Base-by-base conservation (phyloP, 768 basidiomycete genomes). In the Pleurotus salmoneostramineus region DNA sequence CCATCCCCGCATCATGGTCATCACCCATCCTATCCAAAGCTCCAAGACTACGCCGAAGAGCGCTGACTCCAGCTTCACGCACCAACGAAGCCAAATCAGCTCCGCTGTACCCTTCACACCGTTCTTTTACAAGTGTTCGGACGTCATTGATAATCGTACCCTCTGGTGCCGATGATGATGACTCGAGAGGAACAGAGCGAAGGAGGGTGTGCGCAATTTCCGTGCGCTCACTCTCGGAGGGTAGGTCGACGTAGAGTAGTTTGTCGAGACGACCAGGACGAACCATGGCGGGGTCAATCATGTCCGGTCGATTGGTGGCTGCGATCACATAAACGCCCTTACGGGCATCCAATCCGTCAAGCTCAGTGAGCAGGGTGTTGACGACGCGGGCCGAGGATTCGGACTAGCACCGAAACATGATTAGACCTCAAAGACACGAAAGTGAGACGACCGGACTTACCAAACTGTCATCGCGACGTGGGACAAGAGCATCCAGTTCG, bases 221-320 rank as follows among this genome's bases (percentile, higher is more conserved):
- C 5, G 79, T 83, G 17, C 94, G 85, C 70, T 95, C 95, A 32
- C 72, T 66, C 0, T 85, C 61, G 0, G 78, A 74, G 17, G 95
- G 95, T 0, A 96, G 78, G 71, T 96, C 95, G 64, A 97, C 93
- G 65, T 95, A 98, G 44, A 97, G 79, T 4, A 96, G 80, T 69
- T 97, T 97, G 74, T 97, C 95, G 8, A 98, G 81, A 7, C 95
- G 83, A 0, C 95, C 95, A 0, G 95, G 95, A n/a, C 95, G 89
- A 55, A 93, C 92, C 94, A 96, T 95, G 5, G 95, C 95, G 0
- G 95, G 95, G 67, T 98, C 95, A 59, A 97, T 95, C 87, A 96
- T 96, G 74, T 98, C 94, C 1, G 95, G 95, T 10, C 95, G 80
- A 71, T 96, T 98, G 33, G 94, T 97, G 6, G 95, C 95, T 0